Conservation (phyloP, 2,329 filamentous ascomycete genomes). For the Colletotrichum agaves region DNA sequence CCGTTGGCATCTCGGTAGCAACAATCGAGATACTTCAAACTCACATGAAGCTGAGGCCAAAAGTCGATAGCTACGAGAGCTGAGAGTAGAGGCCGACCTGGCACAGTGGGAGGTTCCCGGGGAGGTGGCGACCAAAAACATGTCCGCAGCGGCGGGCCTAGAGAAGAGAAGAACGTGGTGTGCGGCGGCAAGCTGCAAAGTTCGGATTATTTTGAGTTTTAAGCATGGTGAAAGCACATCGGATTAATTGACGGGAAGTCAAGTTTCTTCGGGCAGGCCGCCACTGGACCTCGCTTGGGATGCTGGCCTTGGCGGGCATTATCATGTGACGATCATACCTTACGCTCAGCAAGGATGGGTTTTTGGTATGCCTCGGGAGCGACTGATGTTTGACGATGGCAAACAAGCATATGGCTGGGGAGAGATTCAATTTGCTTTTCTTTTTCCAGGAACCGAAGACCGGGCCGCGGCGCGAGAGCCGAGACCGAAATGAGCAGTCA, state of each 20-base stretch:
- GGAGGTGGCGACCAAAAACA: background rate
- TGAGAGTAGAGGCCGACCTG: conserved; percentile 17
- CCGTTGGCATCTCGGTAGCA: conserved; percentile 7
- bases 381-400: background rate
- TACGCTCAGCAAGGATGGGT: background rate
- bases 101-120: background rate
- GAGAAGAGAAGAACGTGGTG: background rate
- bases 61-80: background rate
- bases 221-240: conserved; percentile 11
- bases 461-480: background rate
- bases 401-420: conserved; percentile 11
- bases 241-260: conserved; percentile 32
- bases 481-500: background rate
- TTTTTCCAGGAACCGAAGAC: background rate
- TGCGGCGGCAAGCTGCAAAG: conserved; percentile 5
- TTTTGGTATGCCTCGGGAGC: background rate
- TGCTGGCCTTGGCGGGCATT: conserved; percentile 6
- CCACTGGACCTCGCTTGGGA: background rate
- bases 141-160: conserved; percentile 11
- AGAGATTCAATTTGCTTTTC: background rate
- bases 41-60: conserved; percentile 28
- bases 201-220: conserved; percentile 36
- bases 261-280: background rate
- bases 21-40: conserved; percentile 2
- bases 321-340: conserved; percentile 31